phyloP scores from a whole-genome alignment of 2,329 filamentous ascomycete genomes.

The Fusarium nurragi region DNA sequence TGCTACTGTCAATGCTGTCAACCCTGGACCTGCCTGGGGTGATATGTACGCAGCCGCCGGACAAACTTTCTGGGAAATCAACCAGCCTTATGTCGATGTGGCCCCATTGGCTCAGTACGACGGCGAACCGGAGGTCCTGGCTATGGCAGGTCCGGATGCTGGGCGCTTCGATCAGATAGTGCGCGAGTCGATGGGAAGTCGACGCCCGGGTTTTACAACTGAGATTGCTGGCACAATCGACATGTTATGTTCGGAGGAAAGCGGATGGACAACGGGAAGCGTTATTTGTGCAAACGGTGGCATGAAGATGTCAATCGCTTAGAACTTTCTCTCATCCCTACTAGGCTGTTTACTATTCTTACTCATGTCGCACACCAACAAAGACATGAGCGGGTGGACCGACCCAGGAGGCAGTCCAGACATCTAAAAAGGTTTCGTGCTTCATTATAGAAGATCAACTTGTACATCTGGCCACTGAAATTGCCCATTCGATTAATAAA shows the following conservation, averaged over 20 bases:
- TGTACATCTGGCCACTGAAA: background rate
- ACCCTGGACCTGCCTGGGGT: constrained; percentile 65
- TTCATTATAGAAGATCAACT: background rate
- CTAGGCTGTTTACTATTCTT: background rate
- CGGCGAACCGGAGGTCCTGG: constrained; percentile 46
- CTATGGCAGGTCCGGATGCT: constrained; percentile 45
- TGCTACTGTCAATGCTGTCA: constrained; percentile 66
- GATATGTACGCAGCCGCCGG: constrained; percentile 59
- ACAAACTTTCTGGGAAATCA: constrained; percentile 50
- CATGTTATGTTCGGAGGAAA: constrained; percentile 74
- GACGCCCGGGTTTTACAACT: constrained; percentile 48
- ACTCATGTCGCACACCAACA: background rate
- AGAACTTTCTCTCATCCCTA: background rate
- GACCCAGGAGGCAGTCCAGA: constrained; percentile 2
- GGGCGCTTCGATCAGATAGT: constrained; percentile 49
- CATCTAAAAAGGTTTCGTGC: constrained; percentile 19
- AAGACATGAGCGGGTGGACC: background rate
- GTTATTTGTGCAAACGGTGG: constrained; percentile 76
- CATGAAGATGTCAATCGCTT: constrained; percentile 53
- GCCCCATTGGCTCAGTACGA: constrained; percentile 50
- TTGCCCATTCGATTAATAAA: background rate
- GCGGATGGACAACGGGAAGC: constrained; percentile 75
- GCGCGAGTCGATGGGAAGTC: constrained; percentile 47
- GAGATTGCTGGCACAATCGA: constrained; percentile 77
- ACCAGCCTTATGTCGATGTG: constrained; percentile 51